A percentile compares a stretch with the other conserved stretches of the same genome.
Evolutionary conservation across 441 rosid genomes (phyloP).

Genomic region (Eutrema salsugineum): DNA sequence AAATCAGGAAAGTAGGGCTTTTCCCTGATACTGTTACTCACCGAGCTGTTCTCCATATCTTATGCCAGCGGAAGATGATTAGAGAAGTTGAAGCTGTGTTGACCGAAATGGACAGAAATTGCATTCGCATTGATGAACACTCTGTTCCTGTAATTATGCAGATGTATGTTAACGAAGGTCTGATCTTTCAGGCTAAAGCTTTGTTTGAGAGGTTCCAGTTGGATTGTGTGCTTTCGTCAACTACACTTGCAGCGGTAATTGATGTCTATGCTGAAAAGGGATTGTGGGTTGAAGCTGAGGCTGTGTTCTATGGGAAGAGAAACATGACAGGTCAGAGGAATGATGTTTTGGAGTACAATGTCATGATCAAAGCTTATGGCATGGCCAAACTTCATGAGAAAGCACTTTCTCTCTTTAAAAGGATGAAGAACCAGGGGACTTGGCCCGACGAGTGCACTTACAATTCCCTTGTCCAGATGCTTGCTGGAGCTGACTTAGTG

Average conservation of each 20-base stretch:
- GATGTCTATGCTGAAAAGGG: slow-evolving; percentile 81
- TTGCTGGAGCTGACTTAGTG: slow-evolving; percentile 64
- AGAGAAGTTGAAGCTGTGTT: slow-evolving; percentile 60
- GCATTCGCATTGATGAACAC: slow-evolving; percentile 55
- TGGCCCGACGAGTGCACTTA: slow-evolving; percentile 94
- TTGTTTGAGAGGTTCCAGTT: slow-evolving; percentile 47
- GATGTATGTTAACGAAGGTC: slow-evolving; percentile 63
- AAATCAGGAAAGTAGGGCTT: slow-evolving; percentile 70
- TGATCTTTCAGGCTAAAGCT: slow-evolving; percentile 42
- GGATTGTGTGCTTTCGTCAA: slow-evolving; percentile 48
- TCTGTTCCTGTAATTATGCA: slow-evolving; percentile 68
- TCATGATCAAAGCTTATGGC: slow-evolving; percentile 92
- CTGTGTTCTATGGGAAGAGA: slow-evolving; percentile 55
- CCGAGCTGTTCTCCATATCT: slow-evolving; percentile 67
- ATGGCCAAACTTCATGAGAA: slow-evolving; percentile 73
- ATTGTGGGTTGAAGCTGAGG: slow-evolving; percentile 81
- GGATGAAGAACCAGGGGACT: slow-evolving; percentile 78
- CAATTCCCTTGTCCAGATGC: slow-evolving; percentile 82
- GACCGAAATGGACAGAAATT: slow-evolving; percentile 51
- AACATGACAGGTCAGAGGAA: slow-evolving; percentile 42
- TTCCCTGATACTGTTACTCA: slow-evolving; percentile 69
- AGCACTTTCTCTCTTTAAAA: slow-evolving; percentile 69
- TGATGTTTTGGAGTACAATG: slow-evolving; percentile 71
- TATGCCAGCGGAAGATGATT: slow-evolving; percentile 71
- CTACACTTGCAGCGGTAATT: slow-evolving; percentile 62